These are phyloP conservation scores for Xylaria flabelliformis DNA, from an alignment of 495 filamentous ascomycete genomes.

Conservation along the genomic window DNA sequence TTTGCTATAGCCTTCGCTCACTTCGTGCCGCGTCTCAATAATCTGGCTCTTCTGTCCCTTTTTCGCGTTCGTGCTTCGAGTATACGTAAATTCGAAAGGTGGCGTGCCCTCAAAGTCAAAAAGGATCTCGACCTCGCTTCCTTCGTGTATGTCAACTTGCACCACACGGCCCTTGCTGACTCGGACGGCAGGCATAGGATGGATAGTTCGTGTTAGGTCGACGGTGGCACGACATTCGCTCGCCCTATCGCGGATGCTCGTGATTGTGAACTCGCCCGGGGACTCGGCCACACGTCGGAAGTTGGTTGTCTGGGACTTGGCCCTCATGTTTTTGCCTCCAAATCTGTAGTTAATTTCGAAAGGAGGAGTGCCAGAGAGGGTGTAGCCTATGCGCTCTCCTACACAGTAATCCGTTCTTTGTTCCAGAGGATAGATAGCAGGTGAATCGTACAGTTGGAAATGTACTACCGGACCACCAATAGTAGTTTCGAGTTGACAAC, in stretches of 20 bases:
- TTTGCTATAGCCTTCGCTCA: conserved; percentile 79
- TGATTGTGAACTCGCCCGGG: conserved; percentile 87
- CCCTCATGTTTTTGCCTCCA: conserved; percentile 75
- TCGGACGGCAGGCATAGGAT: conserved; percentile 87
- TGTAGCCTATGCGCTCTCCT: conserved; percentile 89
- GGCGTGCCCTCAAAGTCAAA: conserved; percentile 95
- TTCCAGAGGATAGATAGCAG: conserved; percentile 85
- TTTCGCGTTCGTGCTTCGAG: conserved; percentile 79
- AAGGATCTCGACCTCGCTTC: conserved; percentile 86
- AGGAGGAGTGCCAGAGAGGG: conserved; percentile 83
- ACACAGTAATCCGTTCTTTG: conserved; percentile 91
- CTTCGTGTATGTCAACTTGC: conserved; percentile 93
- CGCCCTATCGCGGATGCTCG: conserved; percentile 78
- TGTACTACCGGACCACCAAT: conserved; percentile 74
- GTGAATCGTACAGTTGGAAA: conserved; percentile 88
- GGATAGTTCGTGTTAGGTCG: conserved; percentile 78
- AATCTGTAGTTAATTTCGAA: conserved; percentile 95
- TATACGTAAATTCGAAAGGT: conserved; percentile 97
- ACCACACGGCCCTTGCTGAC: conserved; percentile 80
- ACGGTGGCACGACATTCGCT: conserved; percentile 82
- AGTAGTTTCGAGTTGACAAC: conserved; percentile 77
- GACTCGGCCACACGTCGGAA: conserved; percentile 92
- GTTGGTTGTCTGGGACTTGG: conserved; percentile 73
- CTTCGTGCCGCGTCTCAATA: conserved; percentile 86
- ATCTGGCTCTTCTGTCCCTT: conserved; percentile 79